Evolutionary conservation across 2,329 filamentous ascomycete species (phyloP).

Genomic region (Fusarium avenaceum): DNA sequence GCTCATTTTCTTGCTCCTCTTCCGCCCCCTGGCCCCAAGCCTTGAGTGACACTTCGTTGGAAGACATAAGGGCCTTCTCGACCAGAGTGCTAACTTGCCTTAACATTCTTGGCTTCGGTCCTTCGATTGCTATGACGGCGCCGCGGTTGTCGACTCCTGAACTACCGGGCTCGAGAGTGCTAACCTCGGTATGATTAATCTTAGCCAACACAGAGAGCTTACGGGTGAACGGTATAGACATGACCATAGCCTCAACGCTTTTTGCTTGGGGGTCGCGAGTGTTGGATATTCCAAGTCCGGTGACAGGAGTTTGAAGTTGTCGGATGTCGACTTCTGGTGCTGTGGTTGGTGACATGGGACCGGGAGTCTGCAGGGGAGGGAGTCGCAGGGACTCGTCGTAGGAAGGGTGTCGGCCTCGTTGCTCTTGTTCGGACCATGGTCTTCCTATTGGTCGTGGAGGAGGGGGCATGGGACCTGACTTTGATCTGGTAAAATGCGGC

Average conservation of each 20-base stretch:
- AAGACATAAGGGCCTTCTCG: slow-evolving; percentile 69
- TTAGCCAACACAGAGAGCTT: slow-evolving; percentile 83
- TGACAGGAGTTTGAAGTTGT: slow-evolving; percentile 48
- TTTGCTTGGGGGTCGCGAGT: slow-evolving; percentile 54
- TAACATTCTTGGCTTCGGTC: slow-evolving; percentile 68
- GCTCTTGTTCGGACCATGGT: slow-evolving; percentile 51
- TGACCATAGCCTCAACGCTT: slow-evolving; percentile 77
- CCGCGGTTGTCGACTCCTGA: slow-evolving; percentile 69
- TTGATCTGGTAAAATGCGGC: slow-evolving; percentile 51
- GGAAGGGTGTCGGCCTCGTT: slow-evolving; percentile 59
- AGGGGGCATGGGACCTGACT: slow-evolving; percentile 64
- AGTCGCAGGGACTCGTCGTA: slow-evolving; percentile 68
- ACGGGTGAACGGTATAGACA: slow-evolving; percentile 78
- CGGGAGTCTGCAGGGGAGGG: slow-evolving; percentile 65
- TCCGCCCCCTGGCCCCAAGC: slow-evolving; percentile 59
- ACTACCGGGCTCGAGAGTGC: slow-evolving; percentile 53
- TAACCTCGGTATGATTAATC: slow-evolving; percentile 76
- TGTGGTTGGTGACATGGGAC: slow-evolving; percentile 51
- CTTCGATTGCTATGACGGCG: slow-evolving; percentile 86
- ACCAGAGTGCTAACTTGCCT: slow-evolving; percentile 74
- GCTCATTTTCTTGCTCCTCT: slow-evolving; percentile 26
- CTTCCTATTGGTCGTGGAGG: slow-evolving; percentile 63
- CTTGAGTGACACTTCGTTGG: slow-evolving; percentile 58
- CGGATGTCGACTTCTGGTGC: slow-evolving; percentile 46
- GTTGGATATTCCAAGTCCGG: slow-evolving; percentile 46